These are phyloP conservation scores for Huntiella savannae DNA, from an alignment of 2,329 filamentous ascomycete genomes.

Conservation along the genomic window DNA sequence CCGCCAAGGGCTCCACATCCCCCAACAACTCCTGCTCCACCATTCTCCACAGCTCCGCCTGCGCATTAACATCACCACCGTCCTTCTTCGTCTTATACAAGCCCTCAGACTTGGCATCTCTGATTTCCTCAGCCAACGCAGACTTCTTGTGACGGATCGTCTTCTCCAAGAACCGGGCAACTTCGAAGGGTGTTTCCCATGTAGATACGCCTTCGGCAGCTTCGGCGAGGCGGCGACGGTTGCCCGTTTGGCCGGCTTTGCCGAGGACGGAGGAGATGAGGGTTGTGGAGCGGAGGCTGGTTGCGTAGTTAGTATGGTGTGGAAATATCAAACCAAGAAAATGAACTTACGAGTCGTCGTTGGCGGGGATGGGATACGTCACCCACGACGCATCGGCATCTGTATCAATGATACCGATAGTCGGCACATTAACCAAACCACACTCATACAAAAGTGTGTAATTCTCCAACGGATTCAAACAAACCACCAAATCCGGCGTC, in stretches of 20 bases:
- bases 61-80: conserved; percentile 10
- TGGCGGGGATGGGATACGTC: conserved; percentile 89
- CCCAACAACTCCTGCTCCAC: conserved; percentile 10
- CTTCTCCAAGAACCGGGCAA: conserved; percentile 21
- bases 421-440: conserved; percentile 69
- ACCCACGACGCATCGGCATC: conserved; percentile 84
- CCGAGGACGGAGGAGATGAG: conserved; percentile 75
- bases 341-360: conserved; percentile 64
- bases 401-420: conserved; percentile 87
- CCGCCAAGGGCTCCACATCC: conserved; percentile 4
- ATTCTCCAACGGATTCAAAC: conserved; percentile 85
- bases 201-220: conserved; percentile 44
- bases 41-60: conserved; percentile 11
- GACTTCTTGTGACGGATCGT: conserved; percentile 9
- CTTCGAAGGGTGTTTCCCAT: conserved; percentile 33
- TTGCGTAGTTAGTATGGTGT: conserved; percentile 12
- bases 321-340: background rate
- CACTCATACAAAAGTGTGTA: conserved; percentile 82
- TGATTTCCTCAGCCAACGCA: conserved; percentile 6
- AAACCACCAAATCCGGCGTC: conserved; percentile 78
- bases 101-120: conserved; percentile 7
- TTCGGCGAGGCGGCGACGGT: conserved; percentile 42
- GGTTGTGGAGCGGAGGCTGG: conserved; percentile 59
- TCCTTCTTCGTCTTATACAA: conserved; percentile 9
- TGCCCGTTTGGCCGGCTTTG: conserved; percentile 62